Conservation (phyloP, 495 filamentous ascomycete genomes). For the Podospora appendiculata region DNA sequence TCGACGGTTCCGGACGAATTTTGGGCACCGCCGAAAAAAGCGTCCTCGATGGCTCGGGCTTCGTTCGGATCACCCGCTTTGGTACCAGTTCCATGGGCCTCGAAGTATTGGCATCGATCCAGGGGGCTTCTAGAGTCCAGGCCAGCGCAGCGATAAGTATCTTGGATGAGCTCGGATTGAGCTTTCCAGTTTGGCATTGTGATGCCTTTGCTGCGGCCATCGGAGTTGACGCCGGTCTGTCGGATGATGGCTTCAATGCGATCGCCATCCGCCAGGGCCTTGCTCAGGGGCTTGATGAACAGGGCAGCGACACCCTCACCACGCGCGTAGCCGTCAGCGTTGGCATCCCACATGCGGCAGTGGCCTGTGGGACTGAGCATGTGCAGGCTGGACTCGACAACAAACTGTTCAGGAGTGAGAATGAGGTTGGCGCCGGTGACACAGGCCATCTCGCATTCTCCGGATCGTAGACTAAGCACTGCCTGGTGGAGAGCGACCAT, state of each 20-base stretch:
- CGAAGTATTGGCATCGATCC: conserved; percentile 38
- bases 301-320: conserved; percentile 50
- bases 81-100: conserved; percentile 49
- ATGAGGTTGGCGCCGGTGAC: conserved; percentile 36
- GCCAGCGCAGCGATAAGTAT: conserved; percentile 36
- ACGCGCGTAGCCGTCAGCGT: conserved; percentile 59
- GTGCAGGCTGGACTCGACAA: conserved; percentile 26
- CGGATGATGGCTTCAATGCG: conserved; percentile 56
- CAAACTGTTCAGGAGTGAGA: conserved; percentile 26
- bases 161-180: conserved; percentile 47
- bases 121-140: conserved; percentile 22
- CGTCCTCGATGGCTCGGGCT: conserved; percentile 29
- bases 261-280: conserved; percentile 46
- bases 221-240: conserved; percentile 48
- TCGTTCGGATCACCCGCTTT: conserved; percentile 37
- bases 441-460: conserved; percentile 41
- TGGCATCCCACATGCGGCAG: conserved; percentile 39
- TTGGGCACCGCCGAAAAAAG: conserved; percentile 24
- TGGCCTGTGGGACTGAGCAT: conserved; percentile 30
- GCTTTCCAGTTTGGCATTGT: conserved; percentile 48
- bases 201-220: conserved; percentile 48
- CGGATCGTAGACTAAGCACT: conserved; percentile 37
- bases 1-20: neutral
- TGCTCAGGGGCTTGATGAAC: conserved; percentile 50
- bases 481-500: conserved; percentile 47